Evolutionary conservation across 805 yeast genomes (phyloP).

Genomic region (Lipomyces mesembrius): DNA sequence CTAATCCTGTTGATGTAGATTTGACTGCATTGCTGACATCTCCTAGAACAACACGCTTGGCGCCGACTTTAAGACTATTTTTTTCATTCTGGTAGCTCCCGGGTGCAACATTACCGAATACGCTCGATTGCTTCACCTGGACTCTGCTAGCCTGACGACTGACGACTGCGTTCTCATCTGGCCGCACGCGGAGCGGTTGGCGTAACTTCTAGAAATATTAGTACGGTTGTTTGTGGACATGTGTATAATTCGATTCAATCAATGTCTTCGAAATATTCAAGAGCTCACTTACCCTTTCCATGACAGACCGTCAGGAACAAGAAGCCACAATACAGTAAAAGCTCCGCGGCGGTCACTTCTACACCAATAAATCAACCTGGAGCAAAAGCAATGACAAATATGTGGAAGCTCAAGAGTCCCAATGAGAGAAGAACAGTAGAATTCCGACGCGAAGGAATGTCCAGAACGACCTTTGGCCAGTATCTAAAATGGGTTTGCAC

Average conservation of each 20-base stretch:
- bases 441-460: background rate
- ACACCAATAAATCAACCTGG: background rate
- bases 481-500: background rate
- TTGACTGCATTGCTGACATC: slow-evolving; percentile 34
- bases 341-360: background rate
- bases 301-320: background rate
- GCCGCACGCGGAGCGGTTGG: slow-evolving; percentile 31
- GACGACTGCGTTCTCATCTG: slow-evolving; percentile 31
- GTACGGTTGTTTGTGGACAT: background rate
- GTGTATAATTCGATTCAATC: background rate
- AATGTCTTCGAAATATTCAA: background rate
- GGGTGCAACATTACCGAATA: slow-evolving; percentile 5
- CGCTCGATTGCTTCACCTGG: slow-evolving; percentile 20
- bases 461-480: background rate
- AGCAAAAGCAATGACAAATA: background rate
- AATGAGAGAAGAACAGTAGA: background rate
- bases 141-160: slow-evolving; percentile 19
- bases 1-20: background rate
- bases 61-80: slow-evolving; percentile 33
- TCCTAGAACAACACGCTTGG: slow-evolving; percentile 35
- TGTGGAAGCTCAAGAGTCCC: background rate
- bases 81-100: slow-evolving; percentile 17
- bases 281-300: slow-evolving; percentile 28
- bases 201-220: slow-evolving; percentile 12
- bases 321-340: background rate